phyloP scores from a whole-genome alignment of 2,329 filamentous ascomycete genomes.

The Mollisia scopiformis region DNA sequence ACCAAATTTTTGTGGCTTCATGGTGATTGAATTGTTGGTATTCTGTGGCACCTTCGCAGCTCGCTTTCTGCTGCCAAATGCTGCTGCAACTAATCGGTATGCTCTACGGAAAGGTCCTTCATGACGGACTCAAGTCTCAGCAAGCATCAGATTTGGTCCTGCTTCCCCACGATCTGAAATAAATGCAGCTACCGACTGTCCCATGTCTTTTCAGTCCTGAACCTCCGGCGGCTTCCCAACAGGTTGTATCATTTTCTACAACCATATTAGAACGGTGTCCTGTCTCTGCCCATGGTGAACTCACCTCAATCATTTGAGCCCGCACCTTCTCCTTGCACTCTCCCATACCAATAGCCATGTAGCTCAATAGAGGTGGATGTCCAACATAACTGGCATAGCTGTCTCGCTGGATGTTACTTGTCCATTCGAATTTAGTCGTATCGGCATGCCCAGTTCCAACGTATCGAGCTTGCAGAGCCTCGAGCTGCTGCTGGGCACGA shows the following conservation, averaged over 20 bases:
- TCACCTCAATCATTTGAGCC: slow-evolving; percentile 75
- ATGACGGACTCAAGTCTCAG: no score
- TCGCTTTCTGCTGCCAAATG: neutral
- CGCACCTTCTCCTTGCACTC: slow-evolving; percentile 81
- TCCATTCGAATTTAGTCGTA: slow-evolving; percentile 97
- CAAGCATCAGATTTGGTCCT: neutral
- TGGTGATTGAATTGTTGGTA: no score
- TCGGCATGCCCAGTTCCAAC: slow-evolving; percentile 95
- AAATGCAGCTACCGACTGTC: no score
- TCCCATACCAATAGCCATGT: slow-evolving; percentile 88
- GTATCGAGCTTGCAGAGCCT: slow-evolving; percentile 94
- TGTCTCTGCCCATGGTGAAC: slow-evolving; percentile 24
- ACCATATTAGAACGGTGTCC: neutral
- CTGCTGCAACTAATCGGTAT: no score
- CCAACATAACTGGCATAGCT: slow-evolving; percentile 88
- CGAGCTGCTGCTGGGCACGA: slow-evolving; percentile 95
- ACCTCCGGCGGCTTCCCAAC: slow-evolving; percentile 69
- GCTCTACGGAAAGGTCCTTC: no score
- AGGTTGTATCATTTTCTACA: slow-evolving; percentile 69
- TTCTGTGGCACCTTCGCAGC: no score
- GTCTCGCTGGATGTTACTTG: slow-evolving; percentile 92
- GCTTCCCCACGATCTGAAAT: neutral
- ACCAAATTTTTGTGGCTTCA: neutral
- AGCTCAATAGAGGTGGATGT: slow-evolving; percentile 84
- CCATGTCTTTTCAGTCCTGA: slow-evolving; percentile 45